These are phyloP conservation scores for Ophiostoma ulmi DNA, from an alignment of 2,329 filamentous ascomycete genomes.

Conservation along the genomic window DNA sequence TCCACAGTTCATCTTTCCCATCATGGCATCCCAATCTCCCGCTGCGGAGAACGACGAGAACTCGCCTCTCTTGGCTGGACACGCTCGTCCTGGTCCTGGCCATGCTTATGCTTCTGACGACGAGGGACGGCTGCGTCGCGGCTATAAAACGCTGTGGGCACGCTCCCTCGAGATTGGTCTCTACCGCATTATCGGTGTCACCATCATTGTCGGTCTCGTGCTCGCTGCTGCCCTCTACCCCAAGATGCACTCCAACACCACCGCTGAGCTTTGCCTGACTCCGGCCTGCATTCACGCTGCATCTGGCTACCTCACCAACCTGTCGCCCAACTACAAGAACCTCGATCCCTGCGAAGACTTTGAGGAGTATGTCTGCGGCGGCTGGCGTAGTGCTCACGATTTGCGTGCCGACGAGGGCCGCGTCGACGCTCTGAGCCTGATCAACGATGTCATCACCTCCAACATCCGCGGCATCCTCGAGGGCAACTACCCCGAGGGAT, in stretches of 20 bases:
- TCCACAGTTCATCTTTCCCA: conserved; percentile 9
- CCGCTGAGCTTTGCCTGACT: conserved; percentile 45
- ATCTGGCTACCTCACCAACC: conserved; percentile 56
- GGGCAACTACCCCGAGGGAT: conserved; percentile 46
- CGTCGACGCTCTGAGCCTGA: conserved; percentile 55
- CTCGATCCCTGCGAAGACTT: conserved; percentile 67
- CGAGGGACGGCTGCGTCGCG: conserved; percentile 5
- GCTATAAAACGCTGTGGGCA: conserved; percentile 14
- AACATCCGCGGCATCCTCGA: conserved; percentile 60
- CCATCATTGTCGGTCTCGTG: conserved; percentile 18
- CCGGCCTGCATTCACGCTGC: conserved; percentile 60
- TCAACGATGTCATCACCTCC: conserved; percentile 56
- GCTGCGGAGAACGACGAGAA: conserved; percentile 13
- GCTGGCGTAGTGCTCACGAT: conserved; percentile 60
- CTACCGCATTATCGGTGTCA: conserved; percentile 10
- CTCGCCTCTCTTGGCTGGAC: conserved; percentile 17
- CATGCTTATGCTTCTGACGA: neutral
- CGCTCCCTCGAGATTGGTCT: conserved; percentile 8
- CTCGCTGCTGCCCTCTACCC: conserved; percentile 17
- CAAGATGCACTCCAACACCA: conserved; percentile 4
- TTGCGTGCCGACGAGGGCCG: conserved; percentile 59
- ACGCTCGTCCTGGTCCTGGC: conserved; percentile 7
- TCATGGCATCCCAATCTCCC: neutral
- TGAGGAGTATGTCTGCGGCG: conserved; percentile 61
- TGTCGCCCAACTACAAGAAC: conserved; percentile 54